Percentiles rank a stretch among this genome's conserved stretches.
Conservation (phyloP, 2,329 filamentous ascomycete species). For the Pleurostoma richardsiae region DNA sequence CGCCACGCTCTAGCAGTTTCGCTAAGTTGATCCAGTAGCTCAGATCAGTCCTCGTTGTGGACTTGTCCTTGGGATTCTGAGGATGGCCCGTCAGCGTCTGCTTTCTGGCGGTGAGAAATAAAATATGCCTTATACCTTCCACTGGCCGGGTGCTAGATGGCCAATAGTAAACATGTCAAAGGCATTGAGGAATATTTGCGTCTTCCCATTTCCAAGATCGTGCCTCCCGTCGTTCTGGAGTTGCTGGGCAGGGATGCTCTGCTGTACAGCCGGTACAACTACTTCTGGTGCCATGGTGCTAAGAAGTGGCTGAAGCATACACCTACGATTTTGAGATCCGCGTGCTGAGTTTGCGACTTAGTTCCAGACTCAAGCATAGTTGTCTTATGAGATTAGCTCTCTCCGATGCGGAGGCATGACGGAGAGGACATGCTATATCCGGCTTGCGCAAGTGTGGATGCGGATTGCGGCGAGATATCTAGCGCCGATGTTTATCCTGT, state of each 20-base stretch:
- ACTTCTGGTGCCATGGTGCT: too few species aligned
- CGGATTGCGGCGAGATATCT: too few species aligned
- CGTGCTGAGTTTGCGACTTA: too few species aligned
- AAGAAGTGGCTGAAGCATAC: too few species aligned
- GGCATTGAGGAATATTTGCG: conserved; percentile 56
- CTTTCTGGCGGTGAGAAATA: neutral
- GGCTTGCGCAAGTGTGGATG: too few species aligned
- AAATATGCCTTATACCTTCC: conserved; percentile 45
- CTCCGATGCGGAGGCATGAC: too few species aligned
- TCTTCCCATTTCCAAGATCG: conserved; percentile 26
- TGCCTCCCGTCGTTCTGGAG: neutral
- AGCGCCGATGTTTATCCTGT: too few species aligned
- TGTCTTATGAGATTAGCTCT: too few species aligned
- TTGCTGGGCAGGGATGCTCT: neutral
- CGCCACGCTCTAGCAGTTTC: conserved; percentile 53
- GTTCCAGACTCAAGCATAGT: too few species aligned
- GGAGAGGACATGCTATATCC: too few species aligned
- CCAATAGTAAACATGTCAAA: conserved; percentile 62
- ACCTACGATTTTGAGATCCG: too few species aligned
- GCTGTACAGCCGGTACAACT: too few species aligned
- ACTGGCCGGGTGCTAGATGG: conserved; percentile 60
- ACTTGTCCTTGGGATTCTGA: conserved; percentile 56
- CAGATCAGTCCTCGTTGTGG: conserved; percentile 52
- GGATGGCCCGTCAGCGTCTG: neutral
- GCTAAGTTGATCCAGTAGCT: conserved; percentile 60